Evolutionary conservation across 768 basidiomycete genomes (phyloP), one percentile per base, ranked within the genome.

Genomic region (Mrakia blollopis): DNA sequence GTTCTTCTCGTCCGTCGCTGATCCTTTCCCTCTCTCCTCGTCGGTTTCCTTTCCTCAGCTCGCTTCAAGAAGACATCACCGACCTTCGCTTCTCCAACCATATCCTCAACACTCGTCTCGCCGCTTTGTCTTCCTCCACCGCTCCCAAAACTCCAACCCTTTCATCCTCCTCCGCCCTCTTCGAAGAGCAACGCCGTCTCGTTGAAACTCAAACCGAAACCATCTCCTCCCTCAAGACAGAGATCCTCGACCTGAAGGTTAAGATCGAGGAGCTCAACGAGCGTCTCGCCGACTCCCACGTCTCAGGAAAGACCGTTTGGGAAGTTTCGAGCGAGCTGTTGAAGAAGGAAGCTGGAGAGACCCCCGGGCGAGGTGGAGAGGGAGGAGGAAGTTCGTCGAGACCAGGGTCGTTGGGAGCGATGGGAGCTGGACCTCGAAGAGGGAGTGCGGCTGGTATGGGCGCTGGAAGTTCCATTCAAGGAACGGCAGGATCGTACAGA

Each of bases 221-320:
- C 35, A 44, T 68, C 37, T 11, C 65, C 37, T 39, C 65, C 10
- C 65, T 68, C 65, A 39, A 41, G 11, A 7, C 65, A 9, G 65
- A 68, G 65, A 68, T 68, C 37, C 65, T 68, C 10, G 23, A 39
- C 1, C 65, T 68, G 14, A 68, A 41, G 65, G 65, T 68, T 25
- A 35, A 68, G 35, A n/a, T 68, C 65, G 65, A 68, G 65, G 65
- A 68, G 25, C 65, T 68, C 23, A 68, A 35, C 37, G 65, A 68
- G 23, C 65, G 37, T 35, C 32, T 68, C 7, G 65, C 65, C 16
- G 65, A 68, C 37, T 21, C 37, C 21, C 25, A 68, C 9, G 65
- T 68, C 16, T 35, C 16, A 7, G 65, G 65, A 3, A 68, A 41
- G 65, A 68, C 65, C 32, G 65, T 68, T 8, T 68, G 65, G 65